Evolutionary conservation across 768 basidiomycete genomes (phyloP), one percentile per base, ranked within the genome.

Genomic region (Boletus huronensis): DNA sequence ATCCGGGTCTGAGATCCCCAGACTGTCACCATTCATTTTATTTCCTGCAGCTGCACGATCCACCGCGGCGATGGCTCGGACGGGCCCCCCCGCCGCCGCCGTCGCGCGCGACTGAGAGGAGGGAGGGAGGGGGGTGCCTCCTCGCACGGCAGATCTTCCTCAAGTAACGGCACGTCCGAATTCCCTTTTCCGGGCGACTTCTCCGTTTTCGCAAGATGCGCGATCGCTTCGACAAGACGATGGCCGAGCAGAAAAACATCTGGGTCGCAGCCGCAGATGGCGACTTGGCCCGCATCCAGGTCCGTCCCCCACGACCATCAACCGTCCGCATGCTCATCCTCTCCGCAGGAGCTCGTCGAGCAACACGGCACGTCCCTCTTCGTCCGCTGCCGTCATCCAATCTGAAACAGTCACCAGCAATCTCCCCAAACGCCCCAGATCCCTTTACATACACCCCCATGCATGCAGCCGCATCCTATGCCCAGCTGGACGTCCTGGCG

Each of bases 381-480:
- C 35, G 47, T 56, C 61, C 52, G 61, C 63, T 55, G 49, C 62
- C 60, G 52, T 57, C 65, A 60, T 56, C 45, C 66, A 5, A 16
- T 19, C 70, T 72, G 65, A 68, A 66, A 68, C 64, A 62, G 64
- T 49, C 64, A 62, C 59, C 70, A 83, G 83, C 77, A 38, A 64
- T 84, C 39, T 86, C 85, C 38, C 85, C 90, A 32, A 92, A 93
- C 62, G 74, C 70, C 16, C 84, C 86, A 6, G 90, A 93, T 64
- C 64, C 69, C 7, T 77, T 79, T 74, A 88, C 89, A 31, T 93
- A 93, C 70, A 93, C 90, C 0, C 89, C 90, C 34, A 90, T 93
- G 88, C 93, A 97, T 72, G 94, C 94, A 17, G 93, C 94, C 14
- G 93, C 94, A 1, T 96, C 93, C 1, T 97, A 96, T 64, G 90